Evolutionary conservation across 2,329 filamentous ascomycete species (phyloP), one percentile per base, ranked within the genome.

Genomic region (Clarireedia paspali): DNA sequence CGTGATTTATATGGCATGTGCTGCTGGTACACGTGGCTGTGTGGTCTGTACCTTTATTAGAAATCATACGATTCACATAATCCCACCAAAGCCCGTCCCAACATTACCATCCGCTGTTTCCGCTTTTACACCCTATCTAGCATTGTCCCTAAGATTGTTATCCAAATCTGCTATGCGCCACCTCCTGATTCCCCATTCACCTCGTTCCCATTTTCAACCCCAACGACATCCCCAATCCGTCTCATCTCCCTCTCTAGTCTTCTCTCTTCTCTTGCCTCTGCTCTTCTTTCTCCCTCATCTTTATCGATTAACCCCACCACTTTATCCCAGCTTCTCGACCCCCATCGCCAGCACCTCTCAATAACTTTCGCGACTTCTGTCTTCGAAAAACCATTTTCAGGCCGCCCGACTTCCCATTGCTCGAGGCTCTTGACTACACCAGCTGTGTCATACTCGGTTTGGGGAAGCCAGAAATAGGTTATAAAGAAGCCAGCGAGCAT

Each of bases 321-420:
- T 24, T 14, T 24, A 38, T 49, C 47, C 47, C 47, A 49, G 6
- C 47, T 39, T 14, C 14, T 38, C 7, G 17, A 17, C 6, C 15
- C 12, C 34, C 27, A 36, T 39, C 47, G 38, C 47, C 47, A 49
- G 4, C 15, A 15, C 30, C 34, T 49, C 15, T 6, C 47, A 9
- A 49, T n/a, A 10, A 49, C n/a, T 17, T 6, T 49, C 17, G 47
- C 47, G 4, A 36, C n/a, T 15, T 27, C 12, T n/a, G 47, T 49
- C n/a, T 39, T 36, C n/a, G 47, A 17, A 23, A 49, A 49, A 5
- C 47, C 47, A 23, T 49, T 49, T 20, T 26, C 42, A 3, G 27
- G 20, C 1, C 62, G 52, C 10, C 62, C 62, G 15, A 59, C 53
- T 34, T 57, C 59, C 60, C 57, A 62, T 39, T 62, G 53, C 36